Base-by-base conservation (phyloP, 352 stramenopile genomes). In the Aphanomyces stellatus region DNA sequence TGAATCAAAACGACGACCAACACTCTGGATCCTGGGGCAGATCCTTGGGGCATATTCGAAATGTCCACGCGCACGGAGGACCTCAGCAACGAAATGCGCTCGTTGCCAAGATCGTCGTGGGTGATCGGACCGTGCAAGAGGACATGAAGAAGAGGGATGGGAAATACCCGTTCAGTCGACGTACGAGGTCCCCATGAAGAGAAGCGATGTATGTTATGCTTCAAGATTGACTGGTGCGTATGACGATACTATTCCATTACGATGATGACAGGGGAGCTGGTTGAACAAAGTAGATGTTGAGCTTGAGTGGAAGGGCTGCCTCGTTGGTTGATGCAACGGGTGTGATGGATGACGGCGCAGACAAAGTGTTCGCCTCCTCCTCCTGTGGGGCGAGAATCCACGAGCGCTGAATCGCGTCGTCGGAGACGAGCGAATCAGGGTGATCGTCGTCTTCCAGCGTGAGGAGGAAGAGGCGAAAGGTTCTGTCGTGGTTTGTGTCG, bases 401-500 rank as follows among this genome's bases (percentile, higher is more conserved):
- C 55, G 85, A 91, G 59, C 85, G 87, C 30, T 60, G 63, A 3
- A 73, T 74, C 17, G 72, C 62, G 7, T 74, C 42, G 28, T 78
- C 71, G 53, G 83, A 66, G 13, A 91, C 63, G 4, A 71, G 65
- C 17, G 77, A 84, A 27, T 72, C 55, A 11, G 72, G 68, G 8
- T 69, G 74, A 0, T 60, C 69, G 2, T 66, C 69, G 30, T 87
- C 78, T 71, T 91, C 82, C 1, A 74, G 53, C 11, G 85, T 94
- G 53, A 88, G 70, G 0, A 74, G 74, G 27, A 90, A 65, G 8
- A 94, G 76, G n/a, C 82, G 82, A 71, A 94, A 94, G 5, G 79
- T 83, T 37, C 49, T 15, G 79, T 68, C 34, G n/a, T n/a, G n/a
- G n/a, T n/a, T n/a, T n/a, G n/a, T n/a, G 67, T 56, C 28, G 65